Evolutionary conservation across 2,329 filamentous ascomycete genomes (phyloP).

Genomic region (Aspergillus felis): DNA sequence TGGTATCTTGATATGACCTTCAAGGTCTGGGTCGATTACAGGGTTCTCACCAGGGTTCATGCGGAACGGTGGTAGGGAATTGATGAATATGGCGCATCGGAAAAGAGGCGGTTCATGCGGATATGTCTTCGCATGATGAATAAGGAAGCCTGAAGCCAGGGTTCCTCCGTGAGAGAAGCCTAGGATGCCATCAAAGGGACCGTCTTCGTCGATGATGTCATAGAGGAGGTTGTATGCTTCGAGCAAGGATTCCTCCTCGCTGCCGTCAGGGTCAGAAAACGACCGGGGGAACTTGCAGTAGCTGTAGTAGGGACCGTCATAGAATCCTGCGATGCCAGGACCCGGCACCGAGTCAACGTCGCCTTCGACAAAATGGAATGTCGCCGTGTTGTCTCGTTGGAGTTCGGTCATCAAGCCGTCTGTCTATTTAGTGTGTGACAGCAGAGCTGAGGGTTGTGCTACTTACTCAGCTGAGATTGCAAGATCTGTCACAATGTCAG

Average conservation of each 20-base stretch:
- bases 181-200: constrained; percentile 30
- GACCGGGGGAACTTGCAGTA: constrained; percentile 29
- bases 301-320: constrained; percentile 30
- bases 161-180: constrained; percentile 36
- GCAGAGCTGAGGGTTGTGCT: background rate
- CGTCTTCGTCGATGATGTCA: constrained; percentile 24
- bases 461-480: constrained; percentile 25
- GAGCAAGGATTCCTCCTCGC: constrained; percentile 18
- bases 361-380: constrained; percentile 28
- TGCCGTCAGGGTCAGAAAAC: constrained; percentile 16
- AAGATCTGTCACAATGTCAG: constrained; percentile 21
- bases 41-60: constrained; percentile 21
- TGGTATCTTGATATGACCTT: constrained; percentile 24
- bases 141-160: constrained; percentile 26
- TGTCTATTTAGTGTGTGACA: constrained; percentile 7
- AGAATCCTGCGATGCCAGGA: constrained; percentile 26
- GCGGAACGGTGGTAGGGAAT: constrained; percentile 28
- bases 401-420: constrained; percentile 25
- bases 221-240: constrained; percentile 26
- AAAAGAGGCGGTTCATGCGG: constrained; percentile 21
- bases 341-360: constrained; percentile 25
- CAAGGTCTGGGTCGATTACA: constrained; percentile 20
- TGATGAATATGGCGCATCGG: constrained; percentile 33
- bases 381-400: constrained; percentile 25
- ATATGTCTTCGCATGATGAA: constrained; percentile 24